Evolutionary conservation across 495 filamentous ascomycete species (phyloP).

Genomic region (Talaromyces proteolyticus): DNA sequence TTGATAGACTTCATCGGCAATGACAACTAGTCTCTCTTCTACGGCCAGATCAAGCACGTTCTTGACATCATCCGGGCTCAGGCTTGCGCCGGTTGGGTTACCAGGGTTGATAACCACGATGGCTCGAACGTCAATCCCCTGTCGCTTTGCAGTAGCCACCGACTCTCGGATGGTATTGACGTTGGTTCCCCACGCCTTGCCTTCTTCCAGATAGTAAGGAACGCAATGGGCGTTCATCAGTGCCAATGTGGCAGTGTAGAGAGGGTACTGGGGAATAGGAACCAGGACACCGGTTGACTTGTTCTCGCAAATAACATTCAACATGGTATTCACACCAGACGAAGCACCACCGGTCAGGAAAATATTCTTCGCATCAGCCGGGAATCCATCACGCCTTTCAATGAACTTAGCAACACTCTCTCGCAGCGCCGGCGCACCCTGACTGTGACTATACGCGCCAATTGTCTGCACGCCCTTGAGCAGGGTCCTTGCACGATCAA

Average conservation of each 20-base stretch:
- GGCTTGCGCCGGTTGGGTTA: conserved; percentile 89
- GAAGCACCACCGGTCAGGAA: conserved; percentile 90
- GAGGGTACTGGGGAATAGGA: conserved; percentile 95
- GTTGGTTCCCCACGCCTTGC: conserved; percentile 80
- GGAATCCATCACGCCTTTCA: conserved; percentile 81
- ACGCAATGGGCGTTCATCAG: conserved; percentile 83
- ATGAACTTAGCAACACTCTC: conserved; percentile 91
- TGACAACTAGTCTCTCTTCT: conserved; percentile 76
- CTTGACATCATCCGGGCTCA: conserved; percentile 71
- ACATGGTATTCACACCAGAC: conserved; percentile 85
- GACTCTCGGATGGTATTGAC: conserved; percentile 65
- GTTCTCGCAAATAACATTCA: conserved; percentile 79
- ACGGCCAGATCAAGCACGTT: conserved; percentile 78
- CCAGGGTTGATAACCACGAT: conserved; percentile 98
- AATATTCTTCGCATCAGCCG: conserved; percentile 69
- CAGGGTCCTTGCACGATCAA: conserved; percentile 73
- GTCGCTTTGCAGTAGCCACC: conserved; percentile 60
- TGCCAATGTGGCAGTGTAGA: conserved; percentile 91
- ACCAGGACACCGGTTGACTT: conserved; percentile 83
- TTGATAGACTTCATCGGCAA: conserved; percentile 98
- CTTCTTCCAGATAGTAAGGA: conserved; percentile 87
- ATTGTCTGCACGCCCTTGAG: conserved; percentile 81
- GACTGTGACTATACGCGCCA: conserved; percentile 92
- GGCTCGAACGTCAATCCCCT: conserved; percentile 80
- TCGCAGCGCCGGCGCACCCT: conserved; percentile 77